A percentile compares a stretch with the other conserved stretches of the same genome.
Conservation (phyloP, 2,329 filamentous ascomycete species). For the Pseudocercospora fuligena region DNA sequence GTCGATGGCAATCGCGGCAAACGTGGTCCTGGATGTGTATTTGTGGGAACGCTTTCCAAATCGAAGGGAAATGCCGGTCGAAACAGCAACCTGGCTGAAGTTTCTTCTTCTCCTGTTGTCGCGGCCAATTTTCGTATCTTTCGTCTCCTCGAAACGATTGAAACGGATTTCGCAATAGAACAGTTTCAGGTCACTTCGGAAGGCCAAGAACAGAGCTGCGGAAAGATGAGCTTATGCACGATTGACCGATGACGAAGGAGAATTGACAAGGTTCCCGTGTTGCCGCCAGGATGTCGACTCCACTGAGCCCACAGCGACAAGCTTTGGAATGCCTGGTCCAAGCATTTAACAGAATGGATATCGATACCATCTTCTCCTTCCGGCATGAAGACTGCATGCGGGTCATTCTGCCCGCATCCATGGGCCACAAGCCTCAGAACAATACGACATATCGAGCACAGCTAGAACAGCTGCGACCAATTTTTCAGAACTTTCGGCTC, state of each 20-base stretch:
- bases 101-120: neutral
- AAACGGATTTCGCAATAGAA: neutral
- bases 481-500: conserved; percentile 42
- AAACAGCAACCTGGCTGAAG: neutral
- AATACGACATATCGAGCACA: conserved; percentile 27
- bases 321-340: conserved; percentile 38
- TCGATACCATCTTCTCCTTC: conserved; percentile 36
- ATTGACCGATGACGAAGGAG: neutral
- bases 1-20: neutral
- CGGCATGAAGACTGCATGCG: conserved; percentile 38
- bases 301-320: conserved; percentile 33
- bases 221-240: neutral
- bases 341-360: conserved; percentile 42
- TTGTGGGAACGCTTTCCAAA: conserved; percentile 5
- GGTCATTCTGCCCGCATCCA: conserved; percentile 38
- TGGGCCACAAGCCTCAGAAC: conserved; percentile 34
- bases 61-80: neutral
- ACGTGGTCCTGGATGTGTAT: neutral
- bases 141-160: neutral
- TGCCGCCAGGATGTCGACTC: neutral
- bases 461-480: conserved; percentile 33
- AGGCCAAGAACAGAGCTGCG: neutral
- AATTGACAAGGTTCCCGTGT: neutral
- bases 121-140: neutral
- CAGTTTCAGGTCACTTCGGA: neutral